A percentile compares a stretch with the other conserved stretches of the same genome.
Conservation (phyloP, 257 asterid genomes). For the Penstemon eatonii region DNA sequence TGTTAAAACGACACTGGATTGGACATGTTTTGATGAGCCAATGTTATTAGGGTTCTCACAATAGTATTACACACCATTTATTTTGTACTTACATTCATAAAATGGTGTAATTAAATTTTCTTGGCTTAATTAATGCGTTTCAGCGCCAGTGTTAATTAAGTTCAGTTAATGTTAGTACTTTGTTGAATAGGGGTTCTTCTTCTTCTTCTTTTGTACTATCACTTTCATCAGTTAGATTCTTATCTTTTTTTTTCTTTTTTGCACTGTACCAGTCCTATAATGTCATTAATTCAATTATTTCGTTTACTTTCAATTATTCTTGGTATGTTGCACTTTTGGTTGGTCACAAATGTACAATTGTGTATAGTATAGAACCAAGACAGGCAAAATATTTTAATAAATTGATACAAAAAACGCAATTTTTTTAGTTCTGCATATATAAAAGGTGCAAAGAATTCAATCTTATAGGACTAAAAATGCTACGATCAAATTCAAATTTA, state of each 20-base stretch:
- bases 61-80: neutral
- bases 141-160: conserved; percentile 7
- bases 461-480: too few species aligned
- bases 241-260: conserved; percentile 1
- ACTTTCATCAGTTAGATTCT: conserved; percentile 31
- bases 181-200: conserved; percentile 10
- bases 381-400: too few species aligned
- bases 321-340: conserved; percentile 4
- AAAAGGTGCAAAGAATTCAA: too few species aligned
- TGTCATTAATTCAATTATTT: neutral
- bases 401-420: too few species aligned
- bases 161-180: conserved; percentile 17
- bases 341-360: neutral
- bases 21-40: conserved; percentile 26
- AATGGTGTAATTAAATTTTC: conserved; percentile 8
- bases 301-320: conserved; percentile 7
- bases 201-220: conserved; percentile 27
- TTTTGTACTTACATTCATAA: too few species aligned
- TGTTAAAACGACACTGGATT: conserved; percentile 23
- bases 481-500: too few species aligned
- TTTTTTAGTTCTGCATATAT: too few species aligned
- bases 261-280: conserved; percentile 6
- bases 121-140: neutral
- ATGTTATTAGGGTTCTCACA: conserved; percentile 21
- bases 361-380: too few species aligned